Evolutionary conservation across 441 rosid genomes (phyloP), one percentile per base, ranked within the genome.

Genomic region (Corymbia citriodora): DNA sequence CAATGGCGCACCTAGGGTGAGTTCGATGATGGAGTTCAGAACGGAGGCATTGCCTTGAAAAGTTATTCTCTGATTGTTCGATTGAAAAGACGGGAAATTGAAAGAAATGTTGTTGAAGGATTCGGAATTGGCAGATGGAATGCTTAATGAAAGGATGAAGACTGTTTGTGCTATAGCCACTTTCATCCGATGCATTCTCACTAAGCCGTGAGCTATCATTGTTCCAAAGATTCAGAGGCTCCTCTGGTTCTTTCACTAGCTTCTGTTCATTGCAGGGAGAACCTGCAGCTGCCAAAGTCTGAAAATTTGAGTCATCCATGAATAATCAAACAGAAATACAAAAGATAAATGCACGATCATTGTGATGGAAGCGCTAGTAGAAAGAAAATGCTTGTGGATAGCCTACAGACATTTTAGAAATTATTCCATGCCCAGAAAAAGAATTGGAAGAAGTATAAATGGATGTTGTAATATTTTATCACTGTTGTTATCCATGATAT

Each of bases 21-120:
- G 45, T 40, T 40, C 5, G 45, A 40, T 40, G 45, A 40, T 40
- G 45, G 45, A 4, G 45, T 40, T 40, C 45, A 40, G 45, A 40
- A 40, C 45, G 45, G 45, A 40, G 10, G 52, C 52, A 49, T 49
- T 10, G 52, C 52, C 10, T 10, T 49, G 52, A 10, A 49, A 49
- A 8, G 52, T 8, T 49, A 49, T 49, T 53, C 23, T 55, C 0
- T 19, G 5, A 55, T 19, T 16, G 3, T 55, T 0, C 9, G 2
- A 55, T 19, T 54, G 3, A 18, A 54, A 57, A 27, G 61, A 57
- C 9, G 61, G 21, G 27, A 57, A 0, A 27, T 57, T 57, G 61
- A 57, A 57, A 57, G 2, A 57, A 21, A 57, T 57, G 0, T 57
- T 9, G 61, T 21, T 0, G 27, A 0, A 9, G 61, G 61, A 2